These are phyloP conservation scores for Phialophora expanda DNA, from an alignment of 2,329 filamentous ascomycete genomes.

Conservation along the genomic window DNA sequence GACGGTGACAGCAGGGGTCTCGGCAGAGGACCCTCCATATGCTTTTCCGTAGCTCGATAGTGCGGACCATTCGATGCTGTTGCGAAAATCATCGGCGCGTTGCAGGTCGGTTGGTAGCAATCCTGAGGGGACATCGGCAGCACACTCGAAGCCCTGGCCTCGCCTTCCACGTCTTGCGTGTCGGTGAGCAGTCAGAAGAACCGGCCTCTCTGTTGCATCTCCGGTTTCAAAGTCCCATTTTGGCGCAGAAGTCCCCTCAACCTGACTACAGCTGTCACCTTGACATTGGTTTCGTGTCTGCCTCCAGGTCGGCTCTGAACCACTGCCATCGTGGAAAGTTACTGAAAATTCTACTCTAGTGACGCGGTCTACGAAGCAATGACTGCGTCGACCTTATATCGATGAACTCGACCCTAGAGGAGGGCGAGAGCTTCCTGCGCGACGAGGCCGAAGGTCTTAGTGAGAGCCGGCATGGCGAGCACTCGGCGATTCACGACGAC, in stretches of 20 bases:
- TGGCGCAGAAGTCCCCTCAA: too few relatives aligned
- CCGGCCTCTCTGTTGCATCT: background rate
- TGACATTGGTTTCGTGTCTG: constrained; percentile 5
- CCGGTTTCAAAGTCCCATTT: background rate
- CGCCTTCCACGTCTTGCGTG: background rate
- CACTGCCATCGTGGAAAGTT: background rate
- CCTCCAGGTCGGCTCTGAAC: background rate
- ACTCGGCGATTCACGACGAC: constrained; percentile 34
- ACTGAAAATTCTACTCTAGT: background rate
- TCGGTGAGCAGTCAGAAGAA: background rate
- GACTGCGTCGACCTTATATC: constrained; percentile 46
- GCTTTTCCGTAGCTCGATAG: background rate
- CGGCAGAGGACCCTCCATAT: background rate
- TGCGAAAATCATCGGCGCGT: background rate
- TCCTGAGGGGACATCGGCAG: background rate
- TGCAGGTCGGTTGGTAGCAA: background rate
- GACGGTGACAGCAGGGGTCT: background rate
- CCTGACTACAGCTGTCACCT: background rate
- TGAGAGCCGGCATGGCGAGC: constrained; percentile 43
- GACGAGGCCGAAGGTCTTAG: constrained; percentile 54
- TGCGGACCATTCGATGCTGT: background rate
- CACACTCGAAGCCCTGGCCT: background rate
- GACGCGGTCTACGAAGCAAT: constrained; percentile 32
- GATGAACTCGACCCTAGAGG: constrained; percentile 73
- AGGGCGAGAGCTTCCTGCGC: constrained; percentile 65